phyloP scores from a whole-genome alignment of 2,329 filamentous ascomycete genomes.

The Cytospora schulzeri region DNA sequence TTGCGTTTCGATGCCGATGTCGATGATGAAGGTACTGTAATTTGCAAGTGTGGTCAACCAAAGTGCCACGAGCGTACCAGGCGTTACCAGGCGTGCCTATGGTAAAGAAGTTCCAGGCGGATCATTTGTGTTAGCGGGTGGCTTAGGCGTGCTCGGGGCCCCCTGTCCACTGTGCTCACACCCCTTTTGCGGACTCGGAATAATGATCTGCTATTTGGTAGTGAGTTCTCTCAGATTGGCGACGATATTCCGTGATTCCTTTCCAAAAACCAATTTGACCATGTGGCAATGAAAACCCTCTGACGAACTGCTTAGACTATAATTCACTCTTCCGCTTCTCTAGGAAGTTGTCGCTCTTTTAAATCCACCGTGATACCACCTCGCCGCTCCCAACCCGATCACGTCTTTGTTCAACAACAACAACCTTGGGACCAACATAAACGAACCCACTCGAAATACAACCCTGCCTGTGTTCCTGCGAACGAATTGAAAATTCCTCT shows the following conservation, averaged over 20 bases:
- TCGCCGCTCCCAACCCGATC: neutral
- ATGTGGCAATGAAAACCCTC: conserved; percentile 11
- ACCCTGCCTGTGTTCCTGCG: neutral
- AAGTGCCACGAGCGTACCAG: neutral
- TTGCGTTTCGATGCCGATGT: neutral
- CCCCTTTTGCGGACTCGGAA: conserved; percentile 2
- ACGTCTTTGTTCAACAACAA: conserved; percentile 10
- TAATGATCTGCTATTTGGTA: neutral
- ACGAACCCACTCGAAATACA: neutral
- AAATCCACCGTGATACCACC: conserved; percentile 19
- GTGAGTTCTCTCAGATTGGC: neutral
- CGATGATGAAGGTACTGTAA: neutral
- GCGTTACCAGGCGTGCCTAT: neutral
- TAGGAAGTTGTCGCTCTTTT: conserved; percentile 24
- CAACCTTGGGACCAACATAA: conserved; percentile 4
- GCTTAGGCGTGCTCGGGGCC: neutral
- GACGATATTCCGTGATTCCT: neutral
- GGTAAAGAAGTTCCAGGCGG: neutral
- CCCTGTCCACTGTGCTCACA: neutral
- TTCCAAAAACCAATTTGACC: neutral
- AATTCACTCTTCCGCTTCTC: conserved; percentile 14
- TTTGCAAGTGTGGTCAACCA: too few species aligned
- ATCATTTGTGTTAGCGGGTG: neutral
- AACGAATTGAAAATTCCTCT: neutral
- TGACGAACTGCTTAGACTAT: conserved; percentile 5